Base-by-base conservation (phyloP, 495 filamentous ascomycete species). In the Talaromyces ruber region DNA sequence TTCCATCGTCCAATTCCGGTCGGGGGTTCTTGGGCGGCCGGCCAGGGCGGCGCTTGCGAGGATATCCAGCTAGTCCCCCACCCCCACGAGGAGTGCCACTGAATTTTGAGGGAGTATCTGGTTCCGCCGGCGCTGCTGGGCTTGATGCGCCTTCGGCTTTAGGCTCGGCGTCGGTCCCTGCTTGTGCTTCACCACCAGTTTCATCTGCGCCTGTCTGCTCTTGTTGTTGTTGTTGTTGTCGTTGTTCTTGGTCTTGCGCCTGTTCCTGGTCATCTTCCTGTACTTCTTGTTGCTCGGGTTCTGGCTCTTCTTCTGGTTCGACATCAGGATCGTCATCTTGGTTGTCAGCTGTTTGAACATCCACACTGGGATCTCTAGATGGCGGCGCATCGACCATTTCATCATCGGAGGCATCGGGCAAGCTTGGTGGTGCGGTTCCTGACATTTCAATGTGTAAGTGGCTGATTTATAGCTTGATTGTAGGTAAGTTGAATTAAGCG, bases 21-120 rank as follows among this genome's bases (percentile, higher is more conserved):
- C 87, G 88, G 25, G 84, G 82, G 66, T 90, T 91, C 81, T 92
- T 93, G 22, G 93, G 90, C 1, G 92, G 92, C 29, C 93, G 86
- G 14, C 93, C 93, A 2, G 92, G 82, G 50, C 93, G 89, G 64
- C 89, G 84, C 70, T 90, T 88, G 66, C 90, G 86, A 71, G 86
- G 79, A 76, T 85, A 76, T 25, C 30, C 37, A 72, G 86, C 66
- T 66, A 86, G 75, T 21, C 65, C 68, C 32, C 72, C 73, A 30
- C 74, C 74, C 30, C 67, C 71, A 28, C 45, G 70, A 60, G 54
- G 72, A 25, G 72, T 63, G 8, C 71, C 69, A 54, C 51, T 54
- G 8, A 72, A 69, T 28, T 71, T 74, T 59, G 79, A 72, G 28
- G 69, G 70, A 0, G 71, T 59, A 39, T 76, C 73, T 7, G 74